Evolutionary conservation across 306 rosid genomes (phyloP).

Genomic region (Carpinus viminea): DNA sequence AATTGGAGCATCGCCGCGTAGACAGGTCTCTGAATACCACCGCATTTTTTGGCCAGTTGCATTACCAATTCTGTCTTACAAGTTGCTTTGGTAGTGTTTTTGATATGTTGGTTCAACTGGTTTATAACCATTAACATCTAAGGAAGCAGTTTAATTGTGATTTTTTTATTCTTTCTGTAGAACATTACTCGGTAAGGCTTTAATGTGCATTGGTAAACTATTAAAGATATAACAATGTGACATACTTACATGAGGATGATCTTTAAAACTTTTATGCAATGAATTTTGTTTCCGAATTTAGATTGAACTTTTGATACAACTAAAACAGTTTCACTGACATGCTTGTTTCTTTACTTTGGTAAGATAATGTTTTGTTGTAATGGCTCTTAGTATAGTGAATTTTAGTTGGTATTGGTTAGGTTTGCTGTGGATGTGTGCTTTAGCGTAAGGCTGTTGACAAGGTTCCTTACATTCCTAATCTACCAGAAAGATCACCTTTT

Average conservation of each 20-base stretch:
- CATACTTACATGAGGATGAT: neutral
- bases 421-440: neutral
- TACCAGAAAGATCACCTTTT: neutral
- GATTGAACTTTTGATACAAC: neutral
- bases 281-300: neutral
- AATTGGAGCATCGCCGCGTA: slow-evolving; percentile 73
- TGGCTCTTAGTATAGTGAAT: neutral
- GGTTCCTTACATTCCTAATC: neutral
- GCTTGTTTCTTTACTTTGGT: neutral
- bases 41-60: slow-evolving; percentile 16
- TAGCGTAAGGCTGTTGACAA: neutral
- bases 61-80: neutral
- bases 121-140: neutral
- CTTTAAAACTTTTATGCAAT: neutral
- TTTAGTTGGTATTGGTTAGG: neutral
- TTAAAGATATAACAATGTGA: neutral
- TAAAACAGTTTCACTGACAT: neutral
- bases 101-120: neutral
- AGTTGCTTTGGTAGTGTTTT: neutral
- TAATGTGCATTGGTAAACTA: neutral
- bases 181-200: neutral
- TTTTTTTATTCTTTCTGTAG: neutral
- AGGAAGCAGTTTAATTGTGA: neutral
- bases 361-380: neutral
- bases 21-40: slow-evolving; percentile 56